Evolutionary conservation across 2,329 filamentous ascomycete genomes (phyloP).

Genomic region (Penicillium sp.): DNA sequence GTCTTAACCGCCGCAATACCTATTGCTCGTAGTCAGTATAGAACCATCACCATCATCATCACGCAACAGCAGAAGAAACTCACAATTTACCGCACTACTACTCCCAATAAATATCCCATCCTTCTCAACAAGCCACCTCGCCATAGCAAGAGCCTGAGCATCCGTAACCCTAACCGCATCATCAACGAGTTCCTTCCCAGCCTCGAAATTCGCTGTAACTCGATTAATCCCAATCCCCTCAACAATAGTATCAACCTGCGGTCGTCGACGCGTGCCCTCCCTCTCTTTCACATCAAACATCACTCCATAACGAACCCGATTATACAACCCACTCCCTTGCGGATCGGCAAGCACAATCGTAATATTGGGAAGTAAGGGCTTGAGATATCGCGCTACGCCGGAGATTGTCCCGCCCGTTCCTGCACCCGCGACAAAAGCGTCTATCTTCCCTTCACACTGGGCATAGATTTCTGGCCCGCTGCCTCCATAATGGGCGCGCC

Average conservation of each 20-base stretch:
- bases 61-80: conserved; percentile 32
- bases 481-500: conserved; percentile 75
- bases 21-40: conserved; percentile 20
- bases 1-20: conserved; percentile 54
- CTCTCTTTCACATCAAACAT: conserved; percentile 91
- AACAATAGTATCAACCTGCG: conserved; percentile 94
- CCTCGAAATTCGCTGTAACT: conserved; percentile 90
- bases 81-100: conserved; percentile 94
- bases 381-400: conserved; percentile 82
- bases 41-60: conserved; percentile 9
- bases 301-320: conserved; percentile 88
- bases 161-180: conserved; percentile 90
- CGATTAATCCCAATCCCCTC: conserved; percentile 96
- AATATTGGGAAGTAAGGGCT: conserved; percentile 68
- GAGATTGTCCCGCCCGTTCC: conserved; percentile 94
- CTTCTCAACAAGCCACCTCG: conserved; percentile 92
- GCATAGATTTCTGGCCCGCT: conserved; percentile 89
- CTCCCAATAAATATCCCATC: conserved; percentile 95
- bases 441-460: conserved; percentile 74
- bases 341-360: conserved; percentile 87
- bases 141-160: conserved; percentile 88
- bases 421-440: conserved; percentile 90
- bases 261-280: conserved; percentile 85
- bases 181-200: conserved; percentile 81
- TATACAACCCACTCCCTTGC: conserved; percentile 90